Percentiles rank a stretch among this genome's conserved stretches.
phyloP scores from a whole-genome alignment of 371 early-diverging fungal genomes.

The Mortierella sp. region DNA sequence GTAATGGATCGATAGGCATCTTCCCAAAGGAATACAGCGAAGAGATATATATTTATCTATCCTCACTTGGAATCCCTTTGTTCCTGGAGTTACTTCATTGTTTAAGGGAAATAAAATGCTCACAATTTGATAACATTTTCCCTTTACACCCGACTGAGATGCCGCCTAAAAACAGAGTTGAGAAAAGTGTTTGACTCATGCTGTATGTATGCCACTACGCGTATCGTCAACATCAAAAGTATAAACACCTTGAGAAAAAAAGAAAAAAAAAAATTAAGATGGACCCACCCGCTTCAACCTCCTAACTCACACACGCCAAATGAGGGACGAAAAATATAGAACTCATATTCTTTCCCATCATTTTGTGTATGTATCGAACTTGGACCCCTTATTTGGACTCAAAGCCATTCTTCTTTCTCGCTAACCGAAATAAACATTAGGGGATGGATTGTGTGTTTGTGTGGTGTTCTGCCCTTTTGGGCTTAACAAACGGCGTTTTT shows the following conservation, averaged over 20 bases:
- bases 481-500: neutral
- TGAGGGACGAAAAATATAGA: neutral
- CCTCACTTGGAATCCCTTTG: neutral
- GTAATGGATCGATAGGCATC: neutral
- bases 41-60: neutral
- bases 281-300: too few relatives aligned
- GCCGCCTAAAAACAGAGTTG: neutral
- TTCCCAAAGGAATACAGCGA: neutral
- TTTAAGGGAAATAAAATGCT: neutral
- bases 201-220: neutral
- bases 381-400: neutral
- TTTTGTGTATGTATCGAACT: neutral
- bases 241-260: neutral
- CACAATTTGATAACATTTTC: neutral
- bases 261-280: neutral
- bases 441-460: neutral
- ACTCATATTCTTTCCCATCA: neutral
- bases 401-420: neutral
- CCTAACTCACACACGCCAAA: neutral
- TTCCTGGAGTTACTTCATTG: neutral
- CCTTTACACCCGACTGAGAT: neutral
- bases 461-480: neutral
- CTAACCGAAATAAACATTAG: neutral
- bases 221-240: neutral
- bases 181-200: neutral